Evolutionary conservation across 2,329 filamentous ascomycete species (phyloP), one percentile per base, ranked within the genome.

Genomic region (Massarina eburnea): DNA sequence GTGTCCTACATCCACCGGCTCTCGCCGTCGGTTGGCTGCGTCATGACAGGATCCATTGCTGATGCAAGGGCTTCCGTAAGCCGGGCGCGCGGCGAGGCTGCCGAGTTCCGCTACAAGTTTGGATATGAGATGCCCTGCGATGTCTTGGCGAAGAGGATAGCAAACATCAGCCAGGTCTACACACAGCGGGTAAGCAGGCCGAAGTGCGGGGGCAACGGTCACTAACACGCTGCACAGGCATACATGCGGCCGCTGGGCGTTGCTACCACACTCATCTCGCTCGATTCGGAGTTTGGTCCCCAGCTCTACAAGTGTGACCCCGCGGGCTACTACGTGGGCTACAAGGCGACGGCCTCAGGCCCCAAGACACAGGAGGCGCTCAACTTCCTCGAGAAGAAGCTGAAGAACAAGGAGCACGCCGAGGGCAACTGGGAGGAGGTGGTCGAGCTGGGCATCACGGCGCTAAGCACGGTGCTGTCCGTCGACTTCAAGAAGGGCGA

Each of bases 401-500:
- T 99, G 73, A 96, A 96, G 80, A 96, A 96, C 85, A 96, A 96
- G 84, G 91, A 97, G 66, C 80, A 82, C 63, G 94, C 92, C 27
- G 88, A 94, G 46, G 94, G 94, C 51, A 85, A 78, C 67, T 99
- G 94, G 94, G 89, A 96, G 73, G 94, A 99, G 50, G 94, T 99
- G 39, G 92, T 99, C 39, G 94, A 99, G 79, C 80, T 97, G 63
- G 94, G 89, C 48, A 99, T 99, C 72, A 89, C 90, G 35, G 92
- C 94, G 6, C 77, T 99, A 72, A 96, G 91, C 82, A 95, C 89
- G 27, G 91, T 99, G 49, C 81, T 99, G 55, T 96, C 92, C 74
- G 95, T 97, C 73, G 94, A 99, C 73, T 99, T 99, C 80, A 99
- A 99, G 83, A 97, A 97, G 81, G 88, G 88, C 62, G 94, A 99